Evolutionary conservation across 192 early-diverging fungal genomes (phyloP).

Genomic region (Coemansia sp.): DNA sequence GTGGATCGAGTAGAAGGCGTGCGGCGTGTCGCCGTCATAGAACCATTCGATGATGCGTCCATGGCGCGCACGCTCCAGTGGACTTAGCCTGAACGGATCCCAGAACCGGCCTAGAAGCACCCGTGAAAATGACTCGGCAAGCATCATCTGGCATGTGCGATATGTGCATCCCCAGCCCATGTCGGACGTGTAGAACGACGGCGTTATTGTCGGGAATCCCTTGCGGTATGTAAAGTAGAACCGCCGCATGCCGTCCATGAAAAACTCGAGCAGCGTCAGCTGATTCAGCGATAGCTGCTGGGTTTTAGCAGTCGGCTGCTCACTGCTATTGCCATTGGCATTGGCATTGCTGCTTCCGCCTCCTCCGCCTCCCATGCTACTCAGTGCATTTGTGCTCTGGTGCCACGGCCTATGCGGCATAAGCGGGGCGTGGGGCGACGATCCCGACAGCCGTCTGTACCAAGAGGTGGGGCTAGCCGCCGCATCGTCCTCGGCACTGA

Average conservation of each 20-base stretch:
- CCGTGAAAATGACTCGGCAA: constrained; percentile 52
- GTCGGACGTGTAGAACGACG: constrained; percentile 58
- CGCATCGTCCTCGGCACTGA: constrained; percentile 53
- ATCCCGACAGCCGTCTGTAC: constrained; percentile 47
- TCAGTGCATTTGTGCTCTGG: constrained; percentile 2
- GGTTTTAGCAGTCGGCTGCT: constrained; percentile 7
- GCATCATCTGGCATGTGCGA: constrained; percentile 58
- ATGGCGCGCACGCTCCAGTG: constrained; percentile 37
- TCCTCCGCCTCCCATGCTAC: not conserved
- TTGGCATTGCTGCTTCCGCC: constrained; percentile 6
- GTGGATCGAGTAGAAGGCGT: constrained; percentile 54
- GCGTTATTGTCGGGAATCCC: constrained; percentile 54
- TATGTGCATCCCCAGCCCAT: constrained; percentile 59
- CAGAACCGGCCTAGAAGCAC: constrained; percentile 51
- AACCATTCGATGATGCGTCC: constrained; percentile 54
- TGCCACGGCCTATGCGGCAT: constrained; percentile 18
- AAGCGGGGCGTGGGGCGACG: constrained; percentile 48
- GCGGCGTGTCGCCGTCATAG: constrained; percentile 39
- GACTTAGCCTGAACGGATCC: constrained; percentile 49
- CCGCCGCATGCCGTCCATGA: constrained; percentile 55
- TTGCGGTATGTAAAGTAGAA: constrained; percentile 58
- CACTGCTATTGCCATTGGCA: not conserved
- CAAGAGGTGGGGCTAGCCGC: constrained; percentile 32
- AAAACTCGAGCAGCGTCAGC: constrained; percentile 55
- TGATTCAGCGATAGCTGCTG: constrained; percentile 53